Percentiles rank a stretch among this genome's conserved stretches.
Conservation (phyloP, 2,329 filamentous ascomycete genomes). For the Clonostachys byssicola region DNA sequence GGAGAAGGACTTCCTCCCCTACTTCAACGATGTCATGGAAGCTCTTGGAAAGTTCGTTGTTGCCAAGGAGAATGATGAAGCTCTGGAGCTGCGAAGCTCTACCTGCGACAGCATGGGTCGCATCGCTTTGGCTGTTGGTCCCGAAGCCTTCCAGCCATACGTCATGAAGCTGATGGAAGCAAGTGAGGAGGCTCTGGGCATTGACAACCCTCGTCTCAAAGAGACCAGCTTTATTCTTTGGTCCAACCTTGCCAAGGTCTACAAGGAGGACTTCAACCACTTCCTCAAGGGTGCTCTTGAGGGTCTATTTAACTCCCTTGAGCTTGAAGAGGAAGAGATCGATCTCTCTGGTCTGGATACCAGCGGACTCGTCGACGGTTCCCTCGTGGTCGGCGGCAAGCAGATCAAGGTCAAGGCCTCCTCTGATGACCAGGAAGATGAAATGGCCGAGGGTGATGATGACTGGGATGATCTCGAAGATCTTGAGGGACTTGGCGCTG, state of each 20-base stretch:
- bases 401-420: slow-evolving; percentile 72
- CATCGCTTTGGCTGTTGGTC: slow-evolving; percentile 84
- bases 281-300: slow-evolving; percentile 77
- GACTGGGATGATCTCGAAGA: slow-evolving; percentile 64
- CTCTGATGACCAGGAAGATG: slow-evolving; percentile 51
- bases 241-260: slow-evolving; percentile 92
- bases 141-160: slow-evolving; percentile 83
- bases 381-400: slow-evolving; percentile 75
- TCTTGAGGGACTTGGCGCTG: slow-evolving; percentile 78
- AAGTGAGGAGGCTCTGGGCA: slow-evolving; percentile 83
- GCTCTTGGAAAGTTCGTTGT: slow-evolving; percentile 79
- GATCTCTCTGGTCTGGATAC: slow-evolving; percentile 61
- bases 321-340: slow-evolving; percentile 84
- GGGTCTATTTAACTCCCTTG: slow-evolving; percentile 77
- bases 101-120: slow-evolving; percentile 92
- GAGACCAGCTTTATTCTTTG: slow-evolving; percentile 98
- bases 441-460: slow-evolving; percentile 46
- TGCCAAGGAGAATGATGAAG: slow-evolving; percentile 85
- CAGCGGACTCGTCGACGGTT: slow-evolving; percentile 65
- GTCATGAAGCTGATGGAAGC: slow-evolving; percentile 87
- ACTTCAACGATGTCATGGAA: slow-evolving; percentile 86
- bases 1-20: slow-evolving; percentile 80
- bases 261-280: slow-evolving; percentile 76
- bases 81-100: slow-evolving; percentile 83
- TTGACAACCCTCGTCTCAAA: slow-evolving; percentile 85